A percentile compares a stretch with the other conserved stretches of the same genome.
Conservation (phyloP, 1,139 yeast genomes). For the Pichia sp. region DNA sequence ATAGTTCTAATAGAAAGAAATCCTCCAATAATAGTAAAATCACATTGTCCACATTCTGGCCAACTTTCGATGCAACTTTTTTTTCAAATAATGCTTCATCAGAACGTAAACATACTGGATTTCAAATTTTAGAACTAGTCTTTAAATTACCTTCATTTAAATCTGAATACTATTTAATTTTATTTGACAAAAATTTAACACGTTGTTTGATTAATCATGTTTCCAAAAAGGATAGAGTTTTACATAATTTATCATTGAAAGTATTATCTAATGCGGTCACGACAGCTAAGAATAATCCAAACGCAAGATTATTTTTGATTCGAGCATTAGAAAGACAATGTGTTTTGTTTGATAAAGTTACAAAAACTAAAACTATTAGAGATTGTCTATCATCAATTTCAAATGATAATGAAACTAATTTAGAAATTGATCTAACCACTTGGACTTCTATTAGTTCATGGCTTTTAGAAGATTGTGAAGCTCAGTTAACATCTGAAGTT, state of each 20-base stretch:
- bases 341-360: conserved; percentile 68
- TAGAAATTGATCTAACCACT: too few species aligned
- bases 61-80: conserved; percentile 69
- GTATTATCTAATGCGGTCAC: conserved; percentile 38
- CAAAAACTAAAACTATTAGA: conserved; percentile 67
- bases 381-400: conserved; percentile 33
- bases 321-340: conserved; percentile 51
- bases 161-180: conserved; percentile 17
- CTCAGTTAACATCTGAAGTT: neutral
- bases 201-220: conserved; percentile 76
- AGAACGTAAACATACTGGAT: conserved; percentile 85
- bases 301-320: conserved; percentile 38
- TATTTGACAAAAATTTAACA: conserved; percentile 68
- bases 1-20: conserved; percentile 30
- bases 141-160: conserved; percentile 34
- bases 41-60: conserved; percentile 70
- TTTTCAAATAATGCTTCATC: conserved; percentile 73
- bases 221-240: conserved; percentile 55
- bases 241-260: conserved; percentile 60
- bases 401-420: neutral
- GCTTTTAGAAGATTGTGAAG: conserved; percentile 12
- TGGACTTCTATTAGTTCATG: conserved; percentile 31
- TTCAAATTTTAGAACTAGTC: conserved; percentile 59
- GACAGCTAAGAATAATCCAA: neutral
- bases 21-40: conserved; percentile 13